Percentiles rank a stretch among this genome's conserved stretches.
phyloP scores from a whole-genome alignment of 2,329 filamentous ascomycete species.

The Claviceps citrina region DNA sequence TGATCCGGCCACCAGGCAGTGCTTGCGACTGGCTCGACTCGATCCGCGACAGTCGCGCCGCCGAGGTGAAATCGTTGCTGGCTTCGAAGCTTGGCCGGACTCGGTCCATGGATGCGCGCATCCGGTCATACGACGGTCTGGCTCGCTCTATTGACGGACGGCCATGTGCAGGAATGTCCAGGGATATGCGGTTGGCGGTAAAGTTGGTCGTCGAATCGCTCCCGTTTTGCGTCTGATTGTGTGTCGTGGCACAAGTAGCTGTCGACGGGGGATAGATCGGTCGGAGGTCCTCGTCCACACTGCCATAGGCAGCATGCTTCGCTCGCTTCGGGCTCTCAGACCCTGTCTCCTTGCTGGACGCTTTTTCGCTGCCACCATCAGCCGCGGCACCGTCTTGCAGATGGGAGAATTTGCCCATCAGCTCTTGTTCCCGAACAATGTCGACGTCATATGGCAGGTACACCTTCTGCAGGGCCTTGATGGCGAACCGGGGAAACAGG shows the following conservation, averaged over 20 bases:
- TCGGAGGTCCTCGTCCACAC: slow-evolving; percentile 71
- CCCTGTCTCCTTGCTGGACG: slow-evolving; percentile 26
- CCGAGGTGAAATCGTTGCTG: slow-evolving; percentile 81
- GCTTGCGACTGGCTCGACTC: slow-evolving; percentile 51
- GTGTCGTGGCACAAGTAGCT: slow-evolving; percentile 55
- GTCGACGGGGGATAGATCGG: slow-evolving; percentile 90
- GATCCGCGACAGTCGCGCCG: slow-evolving; percentile 67
- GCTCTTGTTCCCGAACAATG: slow-evolving; percentile 85
- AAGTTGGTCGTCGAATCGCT: slow-evolving; percentile 93
- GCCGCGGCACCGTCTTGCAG: slow-evolving; percentile 28
- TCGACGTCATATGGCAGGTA: slow-evolving; percentile 89
- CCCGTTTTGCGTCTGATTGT: slow-evolving; percentile 75
- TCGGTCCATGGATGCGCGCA: slow-evolving; percentile 75
- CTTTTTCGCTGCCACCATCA: slow-evolving; percentile 24
- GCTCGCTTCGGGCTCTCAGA: slow-evolving; percentile 43
- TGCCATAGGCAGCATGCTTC: slow-evolving; percentile 43
- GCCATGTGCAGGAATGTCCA: slow-evolving; percentile 19
- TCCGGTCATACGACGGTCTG: slow-evolving; percentile 74
- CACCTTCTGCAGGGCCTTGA: slow-evolving; percentile 84
- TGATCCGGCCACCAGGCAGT: slow-evolving; percentile 14
- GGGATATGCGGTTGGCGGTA: slow-evolving; percentile 49
- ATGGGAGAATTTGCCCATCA: slow-evolving; percentile 66
- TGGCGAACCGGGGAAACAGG: slow-evolving; percentile 70
- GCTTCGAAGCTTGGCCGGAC: slow-evolving; percentile 72
- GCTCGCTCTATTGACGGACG: slow-evolving; percentile 51